phyloP scores from a whole-genome alignment of 192 early-diverging fungal species.

The Coemansia sp. region DNA sequence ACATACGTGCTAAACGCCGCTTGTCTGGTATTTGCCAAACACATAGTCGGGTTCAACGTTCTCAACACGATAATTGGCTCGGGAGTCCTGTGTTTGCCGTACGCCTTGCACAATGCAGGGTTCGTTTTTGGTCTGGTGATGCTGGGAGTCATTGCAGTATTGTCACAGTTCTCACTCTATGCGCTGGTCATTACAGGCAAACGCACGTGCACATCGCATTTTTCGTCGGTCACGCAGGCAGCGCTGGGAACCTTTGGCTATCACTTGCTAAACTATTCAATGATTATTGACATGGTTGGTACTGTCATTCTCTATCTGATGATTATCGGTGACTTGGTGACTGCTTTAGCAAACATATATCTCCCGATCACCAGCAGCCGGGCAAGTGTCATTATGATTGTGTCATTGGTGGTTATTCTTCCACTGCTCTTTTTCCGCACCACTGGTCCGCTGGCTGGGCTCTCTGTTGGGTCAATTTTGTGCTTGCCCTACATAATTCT shows the following conservation, averaged over 20 bases:
- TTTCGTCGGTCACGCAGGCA: constrained; percentile 52
- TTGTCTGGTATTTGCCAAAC: background rate
- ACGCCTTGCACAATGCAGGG: constrained; percentile 60
- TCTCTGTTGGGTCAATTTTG: constrained; percentile 59
- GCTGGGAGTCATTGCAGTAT: constrained; percentile 50
- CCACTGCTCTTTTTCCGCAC: constrained; percentile 62
- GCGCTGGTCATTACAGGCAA: constrained; percentile 58
- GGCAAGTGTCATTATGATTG: constrained; percentile 5
- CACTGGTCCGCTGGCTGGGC: constrained; percentile 59
- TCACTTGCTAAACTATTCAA: constrained; percentile 56
- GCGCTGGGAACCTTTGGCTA: constrained; percentile 59
- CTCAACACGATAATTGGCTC: constrained; percentile 68
- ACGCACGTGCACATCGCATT: constrained; percentile 56
- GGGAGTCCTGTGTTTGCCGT: constrained; percentile 64
- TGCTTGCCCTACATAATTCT: constrained; percentile 62
- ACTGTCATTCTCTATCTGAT: constrained; percentile 40
- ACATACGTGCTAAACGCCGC: background rate
- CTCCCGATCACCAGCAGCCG: constrained; percentile 15
- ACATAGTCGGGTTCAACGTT: constrained; percentile 54
- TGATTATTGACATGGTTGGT: constrained; percentile 61
- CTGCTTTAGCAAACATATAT: constrained; percentile 20
- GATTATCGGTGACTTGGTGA: constrained; percentile 30
- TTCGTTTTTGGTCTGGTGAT: constrained; percentile 57
- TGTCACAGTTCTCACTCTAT: constrained; percentile 59
- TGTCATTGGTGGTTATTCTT: constrained; percentile 35